phyloP scores from a whole-genome alignment of 495 filamentous ascomycete genomes.

The Rhizodiscina lignyota region DNA sequence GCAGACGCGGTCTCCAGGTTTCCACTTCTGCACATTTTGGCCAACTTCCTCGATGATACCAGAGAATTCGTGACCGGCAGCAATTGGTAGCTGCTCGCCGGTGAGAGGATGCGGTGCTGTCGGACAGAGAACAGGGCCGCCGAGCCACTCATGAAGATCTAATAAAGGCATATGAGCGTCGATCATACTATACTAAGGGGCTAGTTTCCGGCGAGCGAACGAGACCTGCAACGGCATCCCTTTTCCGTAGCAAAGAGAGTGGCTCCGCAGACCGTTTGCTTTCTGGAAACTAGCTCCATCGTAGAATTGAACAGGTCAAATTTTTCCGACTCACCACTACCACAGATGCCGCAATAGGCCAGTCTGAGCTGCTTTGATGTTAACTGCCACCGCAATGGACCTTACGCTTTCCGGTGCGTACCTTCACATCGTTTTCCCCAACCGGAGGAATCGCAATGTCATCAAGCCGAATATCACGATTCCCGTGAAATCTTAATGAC shows the following conservation, averaged over 20 bases:
- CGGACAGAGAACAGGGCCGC: constrained; percentile 39
- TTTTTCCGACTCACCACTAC: constrained; percentile 22
- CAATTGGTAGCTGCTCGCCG: constrained; percentile 35
- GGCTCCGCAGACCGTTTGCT: constrained; percentile 1
- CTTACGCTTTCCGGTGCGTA: constrained; percentile 1
- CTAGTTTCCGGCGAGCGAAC: background rate
- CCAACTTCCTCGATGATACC: constrained; percentile 43
- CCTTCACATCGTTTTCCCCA: constrained; percentile 20
- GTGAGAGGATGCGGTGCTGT: constrained; percentile 40
- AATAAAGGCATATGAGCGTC: background rate
- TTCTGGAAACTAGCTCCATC: constrained; percentile 4
- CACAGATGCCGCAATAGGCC: constrained; percentile 42
- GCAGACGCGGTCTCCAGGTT: constrained; percentile 36
- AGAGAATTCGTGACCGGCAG: constrained; percentile 46
- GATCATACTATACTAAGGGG: background rate
- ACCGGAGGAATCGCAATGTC: constrained; percentile 19
- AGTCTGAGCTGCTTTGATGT: constrained; percentile 25
- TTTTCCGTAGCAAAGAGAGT: too few relatives aligned
- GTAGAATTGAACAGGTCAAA: constrained; percentile 2
- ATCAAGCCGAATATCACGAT: constrained; percentile 21
- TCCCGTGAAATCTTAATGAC: constrained; percentile 22
- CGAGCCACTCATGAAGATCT: constrained; percentile 47
- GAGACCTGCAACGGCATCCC: too few relatives aligned
- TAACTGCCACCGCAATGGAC: background rate
- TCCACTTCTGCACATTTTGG: constrained; percentile 29